Evolutionary conservation across 1,139 yeast genomes (phyloP), one percentile per base, ranked within the genome.

Genomic region (Debaryomyces subglobosus): DNA sequence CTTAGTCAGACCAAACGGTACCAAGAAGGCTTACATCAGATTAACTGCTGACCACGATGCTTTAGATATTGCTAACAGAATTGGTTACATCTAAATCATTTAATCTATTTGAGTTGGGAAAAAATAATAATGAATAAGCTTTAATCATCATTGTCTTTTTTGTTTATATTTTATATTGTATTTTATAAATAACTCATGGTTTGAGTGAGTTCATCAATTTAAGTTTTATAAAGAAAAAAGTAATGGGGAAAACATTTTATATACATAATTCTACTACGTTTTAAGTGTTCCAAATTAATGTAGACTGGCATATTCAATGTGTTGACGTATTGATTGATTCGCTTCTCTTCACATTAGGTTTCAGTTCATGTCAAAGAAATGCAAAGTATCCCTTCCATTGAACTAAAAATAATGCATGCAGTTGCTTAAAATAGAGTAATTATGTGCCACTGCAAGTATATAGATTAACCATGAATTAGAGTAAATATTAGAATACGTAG

Each of bases 31-130:
- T 73, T 94, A 88, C 84, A 94, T 94, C 77, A 91, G 96, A 84
- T 89, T 94, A 77, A 91, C 98, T 72, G 95, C 97, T 76, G 99
- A 95, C 81, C 89, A 87, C 84, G 99, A 94, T 82, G 99, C 99
- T 77, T 89, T 95, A 78, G 99, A 94, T 78, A 92, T 94, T 79
- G 99, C 99, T 78, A 92, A 92, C 96, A 91, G 95, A 84, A 94
- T 92, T 74, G 98, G 98, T 82, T 91, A 91, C 94, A 87, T 90
- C 78, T 90, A 84, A 85, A 67, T 65, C 51, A 40, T 23, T 15
- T 41, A 29, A 32, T 40, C 43, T 29, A 40, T 40, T 30, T 40
- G 43, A 40, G 35, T 29, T 40, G 34, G 36, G 43, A 30, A 40
- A 46, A 41, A 49, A 42, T 49, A 43, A 46, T 46, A 45, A 44